A percentile compares a stretch with the other conserved stretches of the same genome.
Evolutionary conservation across 192 early-diverging fungal genomes (phyloP).

Genomic region (Helicostylum pulchrum): DNA sequence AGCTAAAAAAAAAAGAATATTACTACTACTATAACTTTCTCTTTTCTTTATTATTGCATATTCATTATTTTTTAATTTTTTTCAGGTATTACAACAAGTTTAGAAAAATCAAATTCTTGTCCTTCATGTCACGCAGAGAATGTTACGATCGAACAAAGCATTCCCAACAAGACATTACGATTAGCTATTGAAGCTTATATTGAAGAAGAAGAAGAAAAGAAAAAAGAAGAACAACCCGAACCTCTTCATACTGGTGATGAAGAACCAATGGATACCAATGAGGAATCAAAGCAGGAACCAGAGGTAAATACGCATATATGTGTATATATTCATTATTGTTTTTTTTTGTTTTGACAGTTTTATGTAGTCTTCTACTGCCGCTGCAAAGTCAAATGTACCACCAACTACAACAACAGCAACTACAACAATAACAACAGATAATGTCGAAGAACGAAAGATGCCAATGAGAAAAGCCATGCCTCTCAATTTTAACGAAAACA

Average conservation of each 20-base stretch:
- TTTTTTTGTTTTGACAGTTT: too few species aligned
- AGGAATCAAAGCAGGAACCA: background rate
- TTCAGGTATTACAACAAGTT: conserved; percentile 22
- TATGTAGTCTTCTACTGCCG: conserved; percentile 25
- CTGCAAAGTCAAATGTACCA: conserved; percentile 14
- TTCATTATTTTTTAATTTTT: background rate
- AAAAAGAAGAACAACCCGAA: conserved; percentile 9
- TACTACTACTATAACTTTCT: background rate
- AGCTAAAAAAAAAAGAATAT: background rate
- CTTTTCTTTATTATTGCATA: background rate
- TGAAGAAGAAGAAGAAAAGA: conserved; percentile 22
- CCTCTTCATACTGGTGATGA: background rate
- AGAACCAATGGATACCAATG: background rate
- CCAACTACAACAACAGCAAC: conserved; percentile 9
- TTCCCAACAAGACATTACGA: conserved; percentile 27
- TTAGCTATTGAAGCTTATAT: conserved; percentile 19
- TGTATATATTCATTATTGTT: too few species aligned
- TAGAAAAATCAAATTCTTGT: conserved; percentile 21
- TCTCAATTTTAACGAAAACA: conserved; percentile 12
- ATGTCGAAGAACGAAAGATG: conserved; percentile 8
- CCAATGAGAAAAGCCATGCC: background rate
- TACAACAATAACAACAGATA: conserved; percentile 13
- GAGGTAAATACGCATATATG: background rate
- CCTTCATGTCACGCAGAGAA: conserved; percentile 20
- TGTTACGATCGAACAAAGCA: conserved; percentile 17